A percentile compares a stretch with the other conserved stretches of the same genome.
Conservation (phyloP, 371 early-diverging fungal species). For the Coemansia sp. region DNA sequence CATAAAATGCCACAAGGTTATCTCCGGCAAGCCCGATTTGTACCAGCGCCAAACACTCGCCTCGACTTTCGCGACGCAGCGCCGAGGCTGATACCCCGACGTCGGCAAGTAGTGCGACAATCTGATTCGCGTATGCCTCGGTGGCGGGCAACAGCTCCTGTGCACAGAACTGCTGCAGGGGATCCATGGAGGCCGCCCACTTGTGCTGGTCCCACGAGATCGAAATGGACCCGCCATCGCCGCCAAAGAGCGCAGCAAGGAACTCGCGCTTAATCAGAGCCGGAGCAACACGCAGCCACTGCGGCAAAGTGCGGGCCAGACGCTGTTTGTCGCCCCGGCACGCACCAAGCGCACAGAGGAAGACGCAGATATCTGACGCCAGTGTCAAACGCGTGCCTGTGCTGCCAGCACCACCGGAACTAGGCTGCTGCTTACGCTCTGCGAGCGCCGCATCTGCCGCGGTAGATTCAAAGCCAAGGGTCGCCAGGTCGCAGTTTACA, state of each 20-base stretch:
- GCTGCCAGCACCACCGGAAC: not conserved
- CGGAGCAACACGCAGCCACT: constrained; percentile 23
- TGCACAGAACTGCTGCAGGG: constrained; percentile 5
- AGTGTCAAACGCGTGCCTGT: constrained; percentile 4
- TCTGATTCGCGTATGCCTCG: constrained; percentile 12
- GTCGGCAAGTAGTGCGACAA: constrained; percentile 21
- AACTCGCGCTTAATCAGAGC: constrained; percentile 27
- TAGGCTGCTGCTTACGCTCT: not conserved
- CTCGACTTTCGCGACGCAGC: not conserved
- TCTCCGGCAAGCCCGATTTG: not conserved
- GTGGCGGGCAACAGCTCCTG: constrained; percentile 5
- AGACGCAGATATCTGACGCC: not conserved
- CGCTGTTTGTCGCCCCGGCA: constrained; percentile 4
- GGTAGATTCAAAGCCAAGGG: constrained; percentile 13
- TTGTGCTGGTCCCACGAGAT: constrained; percentile 6
- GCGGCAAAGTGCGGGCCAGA: constrained; percentile 6
- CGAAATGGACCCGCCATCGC: constrained; percentile 7
- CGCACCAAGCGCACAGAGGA: constrained; percentile 15
- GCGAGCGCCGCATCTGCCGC: not conserved
- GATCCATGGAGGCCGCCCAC: constrained; percentile 12
- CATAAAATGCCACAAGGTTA: constrained; percentile 21
- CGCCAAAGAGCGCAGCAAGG: constrained; percentile 24
- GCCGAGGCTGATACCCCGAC: constrained; percentile 8
- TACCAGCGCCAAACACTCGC: constrained; percentile 3
- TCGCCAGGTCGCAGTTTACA: constrained; percentile 18